Evolutionary conservation across 805 yeast genomes (phyloP), one percentile per base, ranked within the genome.

Genomic region (Wickerhamomyces queroliae): DNA sequence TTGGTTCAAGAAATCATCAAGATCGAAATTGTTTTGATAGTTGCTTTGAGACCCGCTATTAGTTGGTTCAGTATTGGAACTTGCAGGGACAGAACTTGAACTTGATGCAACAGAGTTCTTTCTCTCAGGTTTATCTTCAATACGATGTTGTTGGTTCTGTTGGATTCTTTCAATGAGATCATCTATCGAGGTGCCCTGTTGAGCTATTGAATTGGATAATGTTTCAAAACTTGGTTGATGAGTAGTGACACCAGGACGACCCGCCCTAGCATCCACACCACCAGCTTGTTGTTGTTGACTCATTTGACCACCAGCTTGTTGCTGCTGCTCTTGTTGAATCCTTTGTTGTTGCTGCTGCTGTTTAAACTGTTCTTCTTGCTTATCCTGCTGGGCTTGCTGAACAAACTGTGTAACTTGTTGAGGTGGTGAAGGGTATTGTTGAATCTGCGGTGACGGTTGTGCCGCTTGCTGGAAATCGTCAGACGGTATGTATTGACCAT

Each of bases 181-280:
- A 31, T 55, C 49, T n/a, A 55, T 49, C 8, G 46, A 45, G 17
- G 48, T 50, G 1, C 52, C 59, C 28, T 55, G 58, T 33, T 48
- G 49, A 17, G 51, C 56, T 33, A 55, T 49, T 2, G 56, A 40
- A 31, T 43, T 44, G 2, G 55, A 38, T 5, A 55, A 36, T 5
- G 43, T 48, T 24, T 52, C 48, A 30, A 46, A 32, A 17, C 45
- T 40, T 10, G 48, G 48, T 11, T 40, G 33, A 18, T 18, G 41
- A 2, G 34, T 11, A 1, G 19, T 24, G 8, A 43, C 9, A 15
- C 16, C 22, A 3, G 43, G 46, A 28, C 39, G 39, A 20, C n/a
- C n/a, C 9, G 33, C 17, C 10, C 28, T 26, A 4, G 33, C 22
- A 24, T 7, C 30, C 15, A 29, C 5, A n/a, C n/a, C 29, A 16